phyloP scores from a whole-genome alignment of 1,284 basidiomycete species.

The Erythrobasidium hasegawianum region DNA sequence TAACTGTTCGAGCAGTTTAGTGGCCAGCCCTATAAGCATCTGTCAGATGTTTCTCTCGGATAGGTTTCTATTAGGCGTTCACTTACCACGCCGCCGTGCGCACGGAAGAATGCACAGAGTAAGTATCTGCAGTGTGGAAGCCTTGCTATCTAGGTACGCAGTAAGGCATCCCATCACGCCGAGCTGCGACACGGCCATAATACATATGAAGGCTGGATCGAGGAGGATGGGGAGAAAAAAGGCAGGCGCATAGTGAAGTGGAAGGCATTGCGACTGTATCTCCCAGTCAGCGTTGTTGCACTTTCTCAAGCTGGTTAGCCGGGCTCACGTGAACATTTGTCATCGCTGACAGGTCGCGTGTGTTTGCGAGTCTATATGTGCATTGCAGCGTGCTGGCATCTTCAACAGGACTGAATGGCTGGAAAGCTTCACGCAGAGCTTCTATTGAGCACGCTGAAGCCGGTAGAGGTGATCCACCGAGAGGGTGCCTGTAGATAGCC shows the following conservation, averaged over 20 bases:
- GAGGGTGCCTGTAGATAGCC: not conserved
- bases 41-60: not conserved
- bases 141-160: not conserved
- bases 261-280: conserved; percentile 5
- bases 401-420: too few species aligned
- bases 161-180: conserved; percentile 8
- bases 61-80: not conserved
- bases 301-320: too few species aligned
- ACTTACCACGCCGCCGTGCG: conserved; percentile 10
- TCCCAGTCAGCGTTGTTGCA: too few species aligned
- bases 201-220: conserved; percentile 8
- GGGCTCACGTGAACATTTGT: too few species aligned
- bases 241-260: conserved; percentile 1
- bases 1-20: not conserved
- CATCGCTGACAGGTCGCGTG: too few species aligned
- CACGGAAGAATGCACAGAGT: conserved; percentile 15
- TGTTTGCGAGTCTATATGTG: too few species aligned
- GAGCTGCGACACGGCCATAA: not conserved
- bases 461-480: not conserved
- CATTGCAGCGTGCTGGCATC: too few species aligned
- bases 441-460: conserved; percentile 16
- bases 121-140: conserved; percentile 2
- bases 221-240: conserved; percentile 28
- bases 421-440: conserved; percentile 13
- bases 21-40: conserved; percentile 6